These are phyloP conservation scores for Amylostereum chailletii DNA, from an alignment of 1,284 basidiomycete genomes.

Conservation along the genomic window DNA sequence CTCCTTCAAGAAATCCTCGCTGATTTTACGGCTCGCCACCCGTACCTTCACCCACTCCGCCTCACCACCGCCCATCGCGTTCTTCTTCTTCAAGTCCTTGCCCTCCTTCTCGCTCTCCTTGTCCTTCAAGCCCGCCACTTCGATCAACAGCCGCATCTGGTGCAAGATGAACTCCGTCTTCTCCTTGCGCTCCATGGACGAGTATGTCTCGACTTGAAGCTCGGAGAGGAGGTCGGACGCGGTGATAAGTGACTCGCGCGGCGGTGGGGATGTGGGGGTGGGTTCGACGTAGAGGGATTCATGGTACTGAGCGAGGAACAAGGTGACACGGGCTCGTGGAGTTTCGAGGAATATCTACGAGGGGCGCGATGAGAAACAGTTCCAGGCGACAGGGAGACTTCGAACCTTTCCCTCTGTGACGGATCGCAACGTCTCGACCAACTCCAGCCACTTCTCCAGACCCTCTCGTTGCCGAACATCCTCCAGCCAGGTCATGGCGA, in stretches of 20 bases:
- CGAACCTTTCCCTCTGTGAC: constrained; percentile 95
- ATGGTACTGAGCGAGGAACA: constrained; percentile 76
- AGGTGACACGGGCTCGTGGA: constrained; percentile 88
- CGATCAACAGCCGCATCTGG: constrained; percentile 87
- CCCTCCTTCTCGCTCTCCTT: constrained; percentile 42
- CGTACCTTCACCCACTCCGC: constrained; percentile 87
- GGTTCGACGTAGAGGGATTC: constrained; percentile 51
- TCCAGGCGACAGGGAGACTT: constrained; percentile 9
- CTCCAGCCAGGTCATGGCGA: constrained; percentile 72
- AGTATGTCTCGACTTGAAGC: constrained; percentile 97
- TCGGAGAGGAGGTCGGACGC: constrained; percentile 90
- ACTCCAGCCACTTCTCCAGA: constrained; percentile 72
- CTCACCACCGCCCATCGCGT: constrained; percentile 60
- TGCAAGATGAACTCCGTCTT: constrained; percentile 99
- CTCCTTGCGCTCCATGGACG: constrained; percentile 94
- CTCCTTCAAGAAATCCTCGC: constrained; percentile 88
- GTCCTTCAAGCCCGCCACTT: constrained; percentile 68
- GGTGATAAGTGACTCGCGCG: constrained; percentile 64
- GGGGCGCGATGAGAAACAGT: background rate
- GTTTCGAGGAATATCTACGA: constrained; percentile 93
- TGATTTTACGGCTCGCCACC: constrained; percentile 91
- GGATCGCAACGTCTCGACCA: constrained; percentile 82
- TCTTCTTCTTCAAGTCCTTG: constrained; percentile 39
- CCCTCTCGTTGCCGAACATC: constrained; percentile 64
- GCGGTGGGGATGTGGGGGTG: constrained; percentile 32